Base-by-base conservation (phyloP, 2,329 filamentous ascomycete genomes). In the Aspergillus niger region DNA sequence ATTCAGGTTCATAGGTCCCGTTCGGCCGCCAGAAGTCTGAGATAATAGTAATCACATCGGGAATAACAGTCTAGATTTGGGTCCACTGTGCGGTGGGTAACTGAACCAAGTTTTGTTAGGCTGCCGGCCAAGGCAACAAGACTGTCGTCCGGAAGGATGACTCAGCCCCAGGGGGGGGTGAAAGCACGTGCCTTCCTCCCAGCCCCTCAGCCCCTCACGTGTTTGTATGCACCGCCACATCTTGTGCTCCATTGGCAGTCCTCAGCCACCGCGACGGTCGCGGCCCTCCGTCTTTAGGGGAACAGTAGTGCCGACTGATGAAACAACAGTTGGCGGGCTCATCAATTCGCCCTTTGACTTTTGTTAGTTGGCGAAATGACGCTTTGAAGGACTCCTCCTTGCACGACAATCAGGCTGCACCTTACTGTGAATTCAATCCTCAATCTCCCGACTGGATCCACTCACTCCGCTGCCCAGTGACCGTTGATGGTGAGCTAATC, bases 401-500 rank as follows among this genome's bases (percentile, higher is more conserved):
- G 17, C 32, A 30, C n/a, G 7, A 26, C 10, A 48, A 57, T 50
- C 28, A 5, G 17, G 15, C 20, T 15, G 26, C 24, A n/a, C 30
- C n/a, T 7, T 32, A 20, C 48, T 36, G 53, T 26, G 36, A 38
- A 17, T 43, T 38, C 20, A 36, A 56, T 49, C 50, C 24, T 54
- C 48, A 38, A 32, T 22, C 38, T 44, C 30, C 26, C 52, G 52
- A 55, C 30, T 52, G 38, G 41, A 53, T 55, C 56, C 61, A 30
- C 56, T 60, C 55, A 63, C 55, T 52, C 53, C 41, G 57, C 59
- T 28, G 22, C 57, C 52, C 26, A 55, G 57, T 63, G 48, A 43
- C 41, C 32, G 47, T 61, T 58, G 22, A 63, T 65, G 65, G 65
- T 68, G 63, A 62, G 61, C 56, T 56, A 50, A 50, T 49, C 44